These are phyloP conservation scores for Hypoxylon intermedium DNA, from an alignment of 495 filamentous ascomycete genomes.

Conservation along the genomic window DNA sequence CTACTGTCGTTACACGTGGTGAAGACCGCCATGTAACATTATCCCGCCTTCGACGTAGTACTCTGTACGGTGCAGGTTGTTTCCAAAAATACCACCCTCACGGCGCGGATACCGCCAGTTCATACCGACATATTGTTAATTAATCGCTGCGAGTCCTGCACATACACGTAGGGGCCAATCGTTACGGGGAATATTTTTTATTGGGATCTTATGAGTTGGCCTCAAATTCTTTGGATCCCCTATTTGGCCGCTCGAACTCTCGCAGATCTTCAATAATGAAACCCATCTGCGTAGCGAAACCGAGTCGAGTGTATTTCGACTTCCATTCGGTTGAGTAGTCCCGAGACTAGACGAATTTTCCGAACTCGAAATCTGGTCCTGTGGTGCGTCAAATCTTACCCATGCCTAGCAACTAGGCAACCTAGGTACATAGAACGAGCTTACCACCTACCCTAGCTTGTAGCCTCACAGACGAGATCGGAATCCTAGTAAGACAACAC, in stretches of 20 bases:
- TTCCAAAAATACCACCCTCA: constrained; percentile 33
- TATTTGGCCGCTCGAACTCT: neutral
- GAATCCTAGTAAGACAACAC: constrained; percentile 28
- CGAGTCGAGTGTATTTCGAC: constrained; percentile 9
- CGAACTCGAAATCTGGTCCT: constrained; percentile 27
- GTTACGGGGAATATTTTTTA: constrained; percentile 1
- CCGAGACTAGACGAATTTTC: constrained; percentile 26
- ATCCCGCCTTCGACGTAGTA: constrained; percentile 13
- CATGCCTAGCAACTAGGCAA: too few species aligned
- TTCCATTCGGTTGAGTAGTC: constrained; percentile 23
- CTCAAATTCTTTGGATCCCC: constrained; percentile 14
- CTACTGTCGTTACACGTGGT: constrained; percentile 25
- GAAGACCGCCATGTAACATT: constrained; percentile 16
- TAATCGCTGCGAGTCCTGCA: constrained; percentile 19
- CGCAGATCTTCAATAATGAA: constrained; percentile 10
- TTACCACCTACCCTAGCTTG: constrained; percentile 20
- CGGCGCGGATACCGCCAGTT: constrained; percentile 37
- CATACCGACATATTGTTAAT: constrained; percentile 27
- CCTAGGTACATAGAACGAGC: too few species aligned
- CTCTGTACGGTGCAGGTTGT: constrained; percentile 22
- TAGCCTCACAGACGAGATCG: constrained; percentile 30
- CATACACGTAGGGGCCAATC: constrained; percentile 20
- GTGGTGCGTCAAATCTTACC: constrained; percentile 24
- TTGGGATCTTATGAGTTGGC: constrained; percentile 18
- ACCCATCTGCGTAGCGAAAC: neutral